Conservation (phyloP, 805 yeast species). For the Phaffomyces antillensis region DNA sequence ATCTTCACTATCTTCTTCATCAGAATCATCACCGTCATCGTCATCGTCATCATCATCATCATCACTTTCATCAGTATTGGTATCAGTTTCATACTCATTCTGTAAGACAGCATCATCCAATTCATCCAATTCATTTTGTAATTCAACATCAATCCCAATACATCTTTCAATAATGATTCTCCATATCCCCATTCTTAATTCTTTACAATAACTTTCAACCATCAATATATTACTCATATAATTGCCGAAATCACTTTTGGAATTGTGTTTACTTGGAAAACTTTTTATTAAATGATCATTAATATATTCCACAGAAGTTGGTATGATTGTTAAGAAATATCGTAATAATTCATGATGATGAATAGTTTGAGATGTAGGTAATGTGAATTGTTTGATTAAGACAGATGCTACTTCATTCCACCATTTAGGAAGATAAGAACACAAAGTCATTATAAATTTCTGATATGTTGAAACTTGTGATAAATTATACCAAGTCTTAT, state of each 20-base stretch:
- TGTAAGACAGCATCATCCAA: slow-evolving; percentile 36
- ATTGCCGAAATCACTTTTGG: slow-evolving; percentile 44
- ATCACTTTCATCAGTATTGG: slow-evolving; percentile 26
- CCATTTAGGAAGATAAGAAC: slow-evolving; percentile 86
- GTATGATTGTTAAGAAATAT: slow-evolving; percentile 64
- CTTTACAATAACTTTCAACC: slow-evolving; percentile 64
- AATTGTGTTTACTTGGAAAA: slow-evolving; percentile 77
- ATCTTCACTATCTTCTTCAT: slow-evolving; percentile 1
- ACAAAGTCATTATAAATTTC: slow-evolving; percentile 68
- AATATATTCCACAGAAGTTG: slow-evolving; percentile 68
- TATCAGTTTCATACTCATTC: slow-evolving; percentile 19
- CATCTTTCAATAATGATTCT: slow-evolving; percentile 69
- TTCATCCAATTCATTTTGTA: slow-evolving; percentile 83
- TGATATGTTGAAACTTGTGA: slow-evolving; percentile 49
- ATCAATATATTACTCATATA: slow-evolving; percentile 60
- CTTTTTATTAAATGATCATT: slow-evolving; percentile 47
- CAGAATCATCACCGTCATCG: slow-evolving; percentile 36
- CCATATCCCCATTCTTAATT: slow-evolving; percentile 72
- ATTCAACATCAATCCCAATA: slow-evolving; percentile 84
- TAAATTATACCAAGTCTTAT: slow-evolving; percentile 52
- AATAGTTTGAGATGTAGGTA: slow-evolving; percentile 25
- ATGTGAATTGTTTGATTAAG: slow-evolving; percentile 55
- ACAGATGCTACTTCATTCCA: slow-evolving; percentile 73
- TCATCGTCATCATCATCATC: slow-evolving; percentile 13
- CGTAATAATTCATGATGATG: slow-evolving; percentile 61